Percentiles rank a stretch among this genome's conserved stretches.
Conservation (phyloP, 2,329 filamentous ascomycete species). For the Exophiala viscosa region DNA sequence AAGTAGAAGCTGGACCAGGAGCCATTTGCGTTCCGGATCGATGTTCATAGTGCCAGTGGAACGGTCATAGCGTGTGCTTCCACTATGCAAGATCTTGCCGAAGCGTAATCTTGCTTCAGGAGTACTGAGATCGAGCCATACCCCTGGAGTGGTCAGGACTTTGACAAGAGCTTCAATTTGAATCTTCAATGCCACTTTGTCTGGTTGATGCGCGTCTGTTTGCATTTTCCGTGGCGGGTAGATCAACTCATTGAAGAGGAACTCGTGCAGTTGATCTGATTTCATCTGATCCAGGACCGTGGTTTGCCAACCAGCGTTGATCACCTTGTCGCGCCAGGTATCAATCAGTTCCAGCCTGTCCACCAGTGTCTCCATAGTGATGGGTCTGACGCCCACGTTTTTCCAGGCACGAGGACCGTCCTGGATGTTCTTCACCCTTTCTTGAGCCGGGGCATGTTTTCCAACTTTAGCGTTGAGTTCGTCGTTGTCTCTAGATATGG, state of each 20-base stretch:
- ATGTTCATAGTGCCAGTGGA: constrained; percentile 8
- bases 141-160: constrained; percentile 40
- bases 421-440: constrained; percentile 36
- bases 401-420: constrained; percentile 41
- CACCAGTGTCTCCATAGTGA: constrained; percentile 33
- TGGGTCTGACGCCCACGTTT: constrained; percentile 40
- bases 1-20: constrained; percentile 54
- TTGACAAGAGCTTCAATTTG: constrained; percentile 46
- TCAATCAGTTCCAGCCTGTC: constrained; percentile 36
- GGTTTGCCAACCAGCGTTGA: constrained; percentile 31
- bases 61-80: constrained; percentile 27
- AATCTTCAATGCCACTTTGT: constrained; percentile 37
- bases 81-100: constrained; percentile 42
- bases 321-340: constrained; percentile 34
- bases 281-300: constrained; percentile 38
- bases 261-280: constrained; percentile 32
- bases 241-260: constrained; percentile 39
- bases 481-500: constrained; percentile 28
- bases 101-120: constrained; percentile 45
- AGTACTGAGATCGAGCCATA: constrained; percentile 48
- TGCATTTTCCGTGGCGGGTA: constrained; percentile 34
- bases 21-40: constrained; percentile 44
- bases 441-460: constrained; percentile 34
- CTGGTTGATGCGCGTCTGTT: constrained; percentile 8
- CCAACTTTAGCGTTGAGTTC: constrained; percentile 38